Percentiles rank a stretch among this genome's conserved stretches.
These are phyloP conservation scores for Crithidia thermophila DNA, from an alignment of 208 protist species.

Conservation along the genomic window DNA sequence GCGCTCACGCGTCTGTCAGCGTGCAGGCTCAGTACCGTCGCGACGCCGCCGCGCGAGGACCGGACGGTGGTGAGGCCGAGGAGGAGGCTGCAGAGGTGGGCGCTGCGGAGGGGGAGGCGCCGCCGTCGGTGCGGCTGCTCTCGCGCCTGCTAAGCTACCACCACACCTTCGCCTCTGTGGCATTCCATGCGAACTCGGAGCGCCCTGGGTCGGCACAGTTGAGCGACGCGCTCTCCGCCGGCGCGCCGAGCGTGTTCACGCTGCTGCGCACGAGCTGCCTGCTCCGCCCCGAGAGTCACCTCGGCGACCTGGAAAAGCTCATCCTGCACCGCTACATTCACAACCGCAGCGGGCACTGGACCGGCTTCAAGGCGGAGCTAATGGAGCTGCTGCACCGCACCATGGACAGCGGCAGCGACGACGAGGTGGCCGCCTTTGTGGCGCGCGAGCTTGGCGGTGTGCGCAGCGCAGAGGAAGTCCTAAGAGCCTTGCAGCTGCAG, in stretches of 20 bases:
- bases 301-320: slow-evolving; percentile 31
- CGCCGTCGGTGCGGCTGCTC: slow-evolving; percentile 22
- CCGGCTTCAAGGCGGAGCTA: slow-evolving; percentile 44
- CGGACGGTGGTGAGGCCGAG: neutral
- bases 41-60: neutral
- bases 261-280: slow-evolving; percentile 66
- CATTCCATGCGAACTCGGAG: slow-evolving; percentile 73
- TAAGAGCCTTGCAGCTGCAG: slow-evolving; percentile 16
- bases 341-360: slow-evolving; percentile 84
- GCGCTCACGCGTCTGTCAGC: slow-evolving; percentile 22
- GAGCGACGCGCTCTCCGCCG: slow-evolving; percentile 71
- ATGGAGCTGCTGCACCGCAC: slow-evolving; percentile 36
- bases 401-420: slow-evolving; percentile 11
- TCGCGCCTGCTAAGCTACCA: slow-evolving; percentile 66
- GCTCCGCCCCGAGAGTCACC: slow-evolving; percentile 25
- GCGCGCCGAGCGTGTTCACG: slow-evolving; percentile 88
- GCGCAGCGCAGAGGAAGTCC: slow-evolving; percentile 1
- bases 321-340: slow-evolving; percentile 82
- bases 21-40: slow-evolving; percentile 8
- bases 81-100: neutral
- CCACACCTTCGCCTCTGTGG: slow-evolving; percentile 61
- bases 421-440: neutral
- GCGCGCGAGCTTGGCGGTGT: neutral
- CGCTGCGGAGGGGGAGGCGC: neutral
- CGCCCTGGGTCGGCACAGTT: slow-evolving; percentile 45